Conservation (phyloP, 805 yeast genomes). For the Ascoidea tarda region DNA sequence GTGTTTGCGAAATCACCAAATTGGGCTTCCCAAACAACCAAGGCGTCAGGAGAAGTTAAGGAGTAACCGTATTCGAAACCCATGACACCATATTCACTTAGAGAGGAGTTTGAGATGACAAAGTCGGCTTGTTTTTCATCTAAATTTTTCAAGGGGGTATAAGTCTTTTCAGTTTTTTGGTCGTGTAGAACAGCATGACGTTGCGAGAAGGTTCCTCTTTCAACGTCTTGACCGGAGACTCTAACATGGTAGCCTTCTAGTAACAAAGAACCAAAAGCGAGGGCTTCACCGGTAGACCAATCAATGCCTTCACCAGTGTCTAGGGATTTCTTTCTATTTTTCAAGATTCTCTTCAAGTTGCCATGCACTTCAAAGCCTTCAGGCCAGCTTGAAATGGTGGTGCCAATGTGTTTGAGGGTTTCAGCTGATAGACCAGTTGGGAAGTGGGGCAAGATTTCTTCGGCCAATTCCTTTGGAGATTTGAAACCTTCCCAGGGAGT, state of each 20-base stretch:
- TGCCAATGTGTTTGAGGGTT: constrained; percentile 66
- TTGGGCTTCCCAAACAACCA: constrained; percentile 99
- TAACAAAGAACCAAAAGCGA: constrained; percentile 87
- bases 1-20: constrained; percentile 99
- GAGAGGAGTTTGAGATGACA: constrained; percentile 82
- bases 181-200: constrained; percentile 98
- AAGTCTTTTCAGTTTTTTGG: constrained; percentile 71
- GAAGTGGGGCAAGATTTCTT: constrained; percentile 88
- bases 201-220: constrained; percentile 99
- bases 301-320: constrained; percentile 90
- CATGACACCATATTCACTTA: constrained; percentile 98
- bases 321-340: constrained; percentile 71
- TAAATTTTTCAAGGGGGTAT: constrained; percentile 76
- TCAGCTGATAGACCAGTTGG: constrained; percentile 81
- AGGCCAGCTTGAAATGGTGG: constrained; percentile 71
- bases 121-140: constrained; percentile 75
- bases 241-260: constrained; percentile 94
- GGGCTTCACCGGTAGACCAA: constrained; percentile 99
- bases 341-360: constrained; percentile 89
- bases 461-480: constrained; percentile 92
- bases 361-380: constrained; percentile 80
- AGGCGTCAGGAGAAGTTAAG: constrained; percentile 90
- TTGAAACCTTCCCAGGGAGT: constrained; percentile 99
- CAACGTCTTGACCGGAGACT: constrained; percentile 98
- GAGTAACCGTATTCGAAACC: constrained; percentile 99